phyloP scores from a whole-genome alignment of 179 eudicot species.

The Patellifolia procumbens region DNA sequence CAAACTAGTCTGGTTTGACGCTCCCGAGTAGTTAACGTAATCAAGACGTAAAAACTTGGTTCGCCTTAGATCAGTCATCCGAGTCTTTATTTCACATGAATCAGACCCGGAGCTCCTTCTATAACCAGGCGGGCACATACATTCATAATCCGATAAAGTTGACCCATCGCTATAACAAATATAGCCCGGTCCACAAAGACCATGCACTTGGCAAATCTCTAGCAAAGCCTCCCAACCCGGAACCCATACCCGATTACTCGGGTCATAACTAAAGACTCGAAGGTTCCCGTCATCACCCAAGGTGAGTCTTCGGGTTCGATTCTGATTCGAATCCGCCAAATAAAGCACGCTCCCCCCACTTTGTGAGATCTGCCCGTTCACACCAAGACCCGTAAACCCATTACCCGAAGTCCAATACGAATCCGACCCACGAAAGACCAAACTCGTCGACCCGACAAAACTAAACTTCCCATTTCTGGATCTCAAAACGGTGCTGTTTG shows the following conservation, averaged over 20 bases:
- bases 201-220: slow-evolving; percentile 51
- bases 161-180: slow-evolving; percentile 55
- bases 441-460: slow-evolving; percentile 36
- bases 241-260: slow-evolving; percentile 37
- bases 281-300: slow-evolving; percentile 74
- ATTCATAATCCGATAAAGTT: slow-evolving; percentile 28
- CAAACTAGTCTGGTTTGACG: slow-evolving; percentile 30
- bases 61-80: background rate
- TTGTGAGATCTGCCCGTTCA: slow-evolving; percentile 34
- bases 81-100: slow-evolving; percentile 43
- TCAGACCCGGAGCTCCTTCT: slow-evolving; percentile 10
- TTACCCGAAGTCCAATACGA: slow-evolving; percentile 31
- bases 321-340: slow-evolving; percentile 48
- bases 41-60: slow-evolving; percentile 63
- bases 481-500: slow-evolving; percentile 29
- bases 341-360: slow-evolving; percentile 20
- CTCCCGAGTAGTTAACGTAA: slow-evolving; percentile 56
- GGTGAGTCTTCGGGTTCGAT: slow-evolving; percentile 45
- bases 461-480: slow-evolving; percentile 46
- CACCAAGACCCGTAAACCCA: slow-evolving; percentile 31
- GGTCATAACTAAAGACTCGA: slow-evolving; percentile 48
- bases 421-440: slow-evolving; percentile 37
- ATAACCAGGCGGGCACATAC: slow-evolving; percentile 75
- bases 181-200: slow-evolving; percentile 63
- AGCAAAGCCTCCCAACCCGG: slow-evolving; percentile 59